These are phyloP conservation scores for Annulohypoxylon moriforme DNA, from an alignment of 495 filamentous ascomycete species.

Conservation along the genomic window DNA sequence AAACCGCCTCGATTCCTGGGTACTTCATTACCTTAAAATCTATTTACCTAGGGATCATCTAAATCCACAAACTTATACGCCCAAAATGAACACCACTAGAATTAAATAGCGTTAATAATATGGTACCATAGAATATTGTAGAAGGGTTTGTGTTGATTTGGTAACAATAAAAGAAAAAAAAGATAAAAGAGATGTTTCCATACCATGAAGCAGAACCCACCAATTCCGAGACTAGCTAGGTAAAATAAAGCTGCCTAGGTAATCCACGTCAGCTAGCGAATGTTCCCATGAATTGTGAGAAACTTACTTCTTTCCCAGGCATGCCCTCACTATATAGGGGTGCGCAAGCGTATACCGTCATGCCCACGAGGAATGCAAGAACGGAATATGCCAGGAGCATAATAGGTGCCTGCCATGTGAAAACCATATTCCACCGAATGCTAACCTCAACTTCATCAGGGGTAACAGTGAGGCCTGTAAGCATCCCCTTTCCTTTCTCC, in stretches of 20 bases:
- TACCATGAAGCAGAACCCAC: constrained; percentile 37
- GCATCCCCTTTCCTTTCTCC: too few relatives aligned
- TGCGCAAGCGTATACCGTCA: constrained; percentile 47
- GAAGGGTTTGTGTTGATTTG: too few relatives aligned
- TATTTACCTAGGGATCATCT: too few relatives aligned
- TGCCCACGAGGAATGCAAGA: constrained; percentile 40
- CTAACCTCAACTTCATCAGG: neutral
- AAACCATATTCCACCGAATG: constrained; percentile 46
- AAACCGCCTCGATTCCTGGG: too few relatives aligned
- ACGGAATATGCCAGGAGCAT: constrained; percentile 51
- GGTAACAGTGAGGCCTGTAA: too few relatives aligned
- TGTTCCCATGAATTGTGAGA: neutral
- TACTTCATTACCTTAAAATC: too few relatives aligned
- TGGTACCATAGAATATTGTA: too few relatives aligned
- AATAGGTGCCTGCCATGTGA: constrained; percentile 48
- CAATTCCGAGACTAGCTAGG: constrained; percentile 23
- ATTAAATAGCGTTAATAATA: neutral
- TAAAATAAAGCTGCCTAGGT: constrained; percentile 47
- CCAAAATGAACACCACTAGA: constrained; percentile 46
- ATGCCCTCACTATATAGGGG: constrained; percentile 31
- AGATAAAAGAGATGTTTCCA: neutral
- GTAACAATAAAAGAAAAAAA: neutral
- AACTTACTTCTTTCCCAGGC: constrained; percentile 20
- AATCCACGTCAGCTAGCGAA: neutral
- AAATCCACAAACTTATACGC: constrained; percentile 47